Conservation (phyloP, 495 filamentous ascomycete genomes). For the Penicillium goetzii region DNA sequence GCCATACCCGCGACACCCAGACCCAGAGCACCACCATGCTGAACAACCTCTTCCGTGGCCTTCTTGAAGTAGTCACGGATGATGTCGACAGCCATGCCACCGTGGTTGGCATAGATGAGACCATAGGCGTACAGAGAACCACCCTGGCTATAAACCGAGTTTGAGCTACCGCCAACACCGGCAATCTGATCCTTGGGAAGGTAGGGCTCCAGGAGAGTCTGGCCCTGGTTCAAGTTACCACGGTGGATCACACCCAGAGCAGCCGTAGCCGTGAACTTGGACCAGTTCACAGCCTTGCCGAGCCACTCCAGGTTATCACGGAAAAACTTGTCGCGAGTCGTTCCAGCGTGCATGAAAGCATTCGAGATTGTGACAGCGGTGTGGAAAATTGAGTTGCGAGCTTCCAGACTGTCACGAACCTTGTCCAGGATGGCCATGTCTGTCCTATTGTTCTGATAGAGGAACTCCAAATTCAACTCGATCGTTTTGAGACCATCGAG, state of each 20-base stretch:
- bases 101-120: slow-evolving; percentile 97
- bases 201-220: slow-evolving; percentile 93
- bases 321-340: slow-evolving; percentile 96
- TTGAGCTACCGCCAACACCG: slow-evolving; percentile 64
- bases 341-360: slow-evolving; percentile 99
- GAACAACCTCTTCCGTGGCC: slow-evolving; percentile 90
- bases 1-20: slow-evolving; percentile 98
- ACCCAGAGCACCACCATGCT: slow-evolving; percentile 94
- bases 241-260: slow-evolving; percentile 95
- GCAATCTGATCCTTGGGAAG: slow-evolving; percentile 71
- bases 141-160: slow-evolving; percentile 93
- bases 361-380: slow-evolving; percentile 95
- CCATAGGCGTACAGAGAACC: slow-evolving; percentile 95
- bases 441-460: slow-evolving; percentile 91
- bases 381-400: slow-evolving; percentile 97
- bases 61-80: slow-evolving; percentile 84
- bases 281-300: slow-evolving; percentile 99
- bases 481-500: slow-evolving; percentile 90
- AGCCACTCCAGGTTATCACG: slow-evolving; percentile 97
- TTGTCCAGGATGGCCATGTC: slow-evolving; percentile 91
- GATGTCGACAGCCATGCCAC: slow-evolving; percentile 86
- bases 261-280: slow-evolving; percentile 97
- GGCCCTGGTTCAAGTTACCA: slow-evolving; percentile 89
- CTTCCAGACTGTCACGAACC: slow-evolving; percentile 91
- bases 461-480: slow-evolving; percentile 91